These are phyloP conservation scores for Quercus aquifolioides DNA, from an alignment of 306 rosid species.

Conservation along the genomic window DNA sequence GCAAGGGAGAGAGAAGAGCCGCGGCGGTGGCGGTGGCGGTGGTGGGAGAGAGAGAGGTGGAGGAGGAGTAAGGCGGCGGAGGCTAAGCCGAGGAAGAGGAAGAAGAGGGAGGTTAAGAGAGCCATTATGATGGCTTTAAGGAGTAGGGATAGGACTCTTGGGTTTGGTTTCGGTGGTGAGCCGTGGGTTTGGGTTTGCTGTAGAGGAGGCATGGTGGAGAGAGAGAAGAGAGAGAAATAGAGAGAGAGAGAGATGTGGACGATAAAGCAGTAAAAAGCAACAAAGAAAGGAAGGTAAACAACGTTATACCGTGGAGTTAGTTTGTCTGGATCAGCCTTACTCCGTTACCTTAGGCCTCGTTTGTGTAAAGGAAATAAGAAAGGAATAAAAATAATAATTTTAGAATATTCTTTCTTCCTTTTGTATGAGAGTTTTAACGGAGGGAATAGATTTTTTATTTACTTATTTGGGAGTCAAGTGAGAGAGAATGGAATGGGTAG, in stretches of 20 bases:
- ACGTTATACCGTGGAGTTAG: no score
- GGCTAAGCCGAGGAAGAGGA: conserved; percentile 69
- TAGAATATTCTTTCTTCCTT: no score
- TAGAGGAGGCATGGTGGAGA: not conserved
- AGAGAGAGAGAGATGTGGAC: not conserved
- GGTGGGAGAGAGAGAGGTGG: conserved; percentile 60
- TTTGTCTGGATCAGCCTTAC: no score
- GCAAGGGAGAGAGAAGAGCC: not conserved
- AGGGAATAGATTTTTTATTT: fast-evolving
- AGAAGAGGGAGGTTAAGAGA: conserved; percentile 67
- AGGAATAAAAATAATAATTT: fast-evolving
- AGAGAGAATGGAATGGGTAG: fast-evolving
- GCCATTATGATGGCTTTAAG: conserved; percentile 74
- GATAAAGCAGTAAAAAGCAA: no score
- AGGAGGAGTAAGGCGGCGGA: conserved; percentile 64
- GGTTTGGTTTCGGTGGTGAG: conserved; percentile 43
- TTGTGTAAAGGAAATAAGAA: fast-evolving
- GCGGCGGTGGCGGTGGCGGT: conserved; percentile 54
- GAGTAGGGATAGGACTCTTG: conserved; percentile 54
- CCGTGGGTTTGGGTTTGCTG: not conserved
- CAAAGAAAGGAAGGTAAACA: no score
- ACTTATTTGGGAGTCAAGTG: no score
- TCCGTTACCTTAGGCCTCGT: no score
- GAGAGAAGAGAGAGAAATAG: not conserved
- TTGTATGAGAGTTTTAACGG: no score